A percentile compares a stretch with the other conserved stretches of the same genome.
These are phyloP conservation scores for Balakata baccata DNA, from an alignment of 345 rosid species.

Conservation along the genomic window DNA sequence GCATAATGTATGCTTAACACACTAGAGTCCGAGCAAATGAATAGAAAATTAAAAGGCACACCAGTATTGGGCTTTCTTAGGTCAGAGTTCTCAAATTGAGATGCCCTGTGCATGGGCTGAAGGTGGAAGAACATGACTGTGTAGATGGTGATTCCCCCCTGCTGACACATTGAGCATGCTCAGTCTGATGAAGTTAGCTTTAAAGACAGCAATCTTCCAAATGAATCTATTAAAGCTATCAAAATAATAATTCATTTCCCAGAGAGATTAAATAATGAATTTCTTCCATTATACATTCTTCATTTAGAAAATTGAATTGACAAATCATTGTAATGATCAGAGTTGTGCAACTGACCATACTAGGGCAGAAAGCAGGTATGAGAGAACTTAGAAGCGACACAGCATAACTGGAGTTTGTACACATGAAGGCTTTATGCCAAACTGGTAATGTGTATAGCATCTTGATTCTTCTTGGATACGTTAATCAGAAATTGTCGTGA, in stretches of 20 bases:
- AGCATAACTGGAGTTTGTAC: background rate
- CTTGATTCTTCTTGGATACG: background rate
- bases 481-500: too few species aligned
- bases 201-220: too few species aligned
- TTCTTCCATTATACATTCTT: too few species aligned
- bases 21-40: too few species aligned
- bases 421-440: background rate
- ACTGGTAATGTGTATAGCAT: background rate
- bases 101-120: too few species aligned
- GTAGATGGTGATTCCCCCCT: background rate
- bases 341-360: slow-evolving; percentile 24
- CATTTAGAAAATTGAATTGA: too few species aligned
- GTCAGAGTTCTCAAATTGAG: background rate
- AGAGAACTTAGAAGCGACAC: slow-evolving; percentile 26
- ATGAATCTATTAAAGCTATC: too few species aligned
- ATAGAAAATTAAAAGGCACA: too few species aligned
- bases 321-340: background rate
- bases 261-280: background rate
- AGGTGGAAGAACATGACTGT: background rate
- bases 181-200: too few species aligned
- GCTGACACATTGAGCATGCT: background rate
- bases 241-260: too few species aligned
- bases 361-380: slow-evolving; percentile 79
- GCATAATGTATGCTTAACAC: too few species aligned
- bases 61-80: too few species aligned